Evolutionary conservation across 2,329 filamentous ascomycete species (phyloP).

Genomic region (Xylariaceae sp.): DNA sequence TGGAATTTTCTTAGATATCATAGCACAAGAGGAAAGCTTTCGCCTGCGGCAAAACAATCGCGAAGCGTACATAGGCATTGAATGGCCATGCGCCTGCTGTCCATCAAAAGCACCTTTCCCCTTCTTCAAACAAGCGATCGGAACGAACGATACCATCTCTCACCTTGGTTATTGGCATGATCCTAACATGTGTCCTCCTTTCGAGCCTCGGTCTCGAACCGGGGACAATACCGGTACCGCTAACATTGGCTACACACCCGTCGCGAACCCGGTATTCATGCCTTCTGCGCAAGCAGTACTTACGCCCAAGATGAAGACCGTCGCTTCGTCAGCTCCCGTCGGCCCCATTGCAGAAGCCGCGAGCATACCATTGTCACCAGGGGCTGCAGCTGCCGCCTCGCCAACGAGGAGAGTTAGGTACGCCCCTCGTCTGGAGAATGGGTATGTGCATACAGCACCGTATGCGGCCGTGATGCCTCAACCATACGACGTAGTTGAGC

Average conservation of each 20-base stretch:
- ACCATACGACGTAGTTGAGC: background rate
- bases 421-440: background rate
- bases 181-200: background rate
- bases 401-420: background rate
- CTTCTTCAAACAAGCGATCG: background rate
- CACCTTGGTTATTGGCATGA: conserved; percentile 5
- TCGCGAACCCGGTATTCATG: background rate
- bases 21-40: background rate
- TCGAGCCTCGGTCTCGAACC: background rate
- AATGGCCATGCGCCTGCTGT: conserved; percentile 3
- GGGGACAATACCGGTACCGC: background rate
- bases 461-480: background rate
- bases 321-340: background rate
- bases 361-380: background rate
- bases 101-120: background rate
- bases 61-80: background rate
- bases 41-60: conserved; percentile 1
- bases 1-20: conserved; percentile 1
- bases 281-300: background rate
- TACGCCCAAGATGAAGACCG: background rate
- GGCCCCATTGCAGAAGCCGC: background rate
- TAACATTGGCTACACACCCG: background rate
- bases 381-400: background rate
- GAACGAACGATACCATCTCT: background rate
- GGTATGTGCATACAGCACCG: background rate